Evolutionary conservation across 352 stramenopile genomes (phyloP).

Genomic region (Phytophthora citricola): DNA sequence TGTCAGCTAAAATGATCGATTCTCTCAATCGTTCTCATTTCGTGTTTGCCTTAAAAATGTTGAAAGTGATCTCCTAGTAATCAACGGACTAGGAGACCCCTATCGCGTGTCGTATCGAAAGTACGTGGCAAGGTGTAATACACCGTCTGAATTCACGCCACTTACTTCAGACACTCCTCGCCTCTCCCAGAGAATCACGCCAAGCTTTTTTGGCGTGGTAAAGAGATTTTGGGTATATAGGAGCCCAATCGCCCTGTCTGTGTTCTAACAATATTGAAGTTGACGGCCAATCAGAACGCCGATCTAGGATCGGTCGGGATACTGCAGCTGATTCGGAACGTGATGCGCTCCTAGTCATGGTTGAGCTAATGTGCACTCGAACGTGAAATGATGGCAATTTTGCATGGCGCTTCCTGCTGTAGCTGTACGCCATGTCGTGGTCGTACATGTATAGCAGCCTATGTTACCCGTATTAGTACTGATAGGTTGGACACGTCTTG

Average conservation of each 20-base stretch:
- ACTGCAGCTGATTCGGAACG: conserved; percentile 9
- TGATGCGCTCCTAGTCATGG: conserved; percentile 25
- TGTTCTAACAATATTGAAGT: conserved; percentile 13
- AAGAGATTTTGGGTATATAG: neutral
- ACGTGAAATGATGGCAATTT: conserved; percentile 15
- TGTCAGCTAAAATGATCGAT: conserved; percentile 1
- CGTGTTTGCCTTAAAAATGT: too few relatives aligned
- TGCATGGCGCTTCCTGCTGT: neutral
- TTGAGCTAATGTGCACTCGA: neutral
- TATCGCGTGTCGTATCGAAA: too few relatives aligned
- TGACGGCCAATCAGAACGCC: conserved; percentile 16
- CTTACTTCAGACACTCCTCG: neutral
- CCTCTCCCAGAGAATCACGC: neutral
- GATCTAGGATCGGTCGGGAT: conserved; percentile 5
- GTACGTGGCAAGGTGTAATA: neutral
- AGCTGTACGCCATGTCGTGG: neutral
- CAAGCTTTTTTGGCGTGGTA: neutral
- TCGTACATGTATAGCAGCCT: neutral
- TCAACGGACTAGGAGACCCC: too few relatives aligned
- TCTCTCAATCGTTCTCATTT: conserved; percentile 7
- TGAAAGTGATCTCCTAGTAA: too few relatives aligned
- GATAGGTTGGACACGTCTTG: too few relatives aligned
- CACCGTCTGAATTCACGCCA: neutral
- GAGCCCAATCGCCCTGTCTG: neutral
- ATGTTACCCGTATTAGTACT: neutral